A percentile compares a stretch with the other conserved stretches of the same genome.
Conservation (phyloP, 163 green algal species). For the Scenedesmus sp. region DNA sequence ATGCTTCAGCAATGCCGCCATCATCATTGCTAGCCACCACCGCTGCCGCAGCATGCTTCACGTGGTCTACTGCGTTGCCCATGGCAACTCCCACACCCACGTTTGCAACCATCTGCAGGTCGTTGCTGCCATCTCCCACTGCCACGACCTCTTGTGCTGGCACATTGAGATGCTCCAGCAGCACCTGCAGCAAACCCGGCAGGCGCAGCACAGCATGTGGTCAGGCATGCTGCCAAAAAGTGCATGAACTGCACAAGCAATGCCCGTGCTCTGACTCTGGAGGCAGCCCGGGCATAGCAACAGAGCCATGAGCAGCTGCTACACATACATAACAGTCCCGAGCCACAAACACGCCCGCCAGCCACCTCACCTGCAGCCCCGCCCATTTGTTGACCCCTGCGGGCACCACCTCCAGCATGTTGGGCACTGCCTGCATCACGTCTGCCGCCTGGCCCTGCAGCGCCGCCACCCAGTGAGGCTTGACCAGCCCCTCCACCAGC, state of each 20-base stretch:
- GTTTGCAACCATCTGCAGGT: conserved; percentile 75
- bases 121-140: conserved; percentile 91
- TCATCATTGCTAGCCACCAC: conserved; percentile 80
- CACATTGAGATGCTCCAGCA: conserved; percentile 79
- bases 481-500: conserved; percentile 52
- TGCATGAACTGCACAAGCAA: neutral
- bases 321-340: neutral
- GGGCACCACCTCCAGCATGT: conserved; percentile 96
- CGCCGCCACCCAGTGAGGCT: conserved; percentile 67
- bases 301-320: neutral
- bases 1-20: conserved; percentile 83
- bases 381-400: conserved; percentile 86
- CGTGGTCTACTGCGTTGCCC: conserved; percentile 86
- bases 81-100: conserved; percentile 88
- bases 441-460: conserved; percentile 61
- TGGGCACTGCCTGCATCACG: conserved; percentile 84
- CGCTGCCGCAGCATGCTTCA: conserved; percentile 68
- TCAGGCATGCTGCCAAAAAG: neutral
- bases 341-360: neutral
- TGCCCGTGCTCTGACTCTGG: neutral
- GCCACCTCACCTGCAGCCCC: conserved; percentile 55
- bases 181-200: conserved; percentile 36
- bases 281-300: neutral
- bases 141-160: conserved; percentile 65
- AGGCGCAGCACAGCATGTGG: neutral